Evolutionary conservation across 768 basidiomycete species (phyloP).

Genomic region (Gymnopilus junonius): DNA sequence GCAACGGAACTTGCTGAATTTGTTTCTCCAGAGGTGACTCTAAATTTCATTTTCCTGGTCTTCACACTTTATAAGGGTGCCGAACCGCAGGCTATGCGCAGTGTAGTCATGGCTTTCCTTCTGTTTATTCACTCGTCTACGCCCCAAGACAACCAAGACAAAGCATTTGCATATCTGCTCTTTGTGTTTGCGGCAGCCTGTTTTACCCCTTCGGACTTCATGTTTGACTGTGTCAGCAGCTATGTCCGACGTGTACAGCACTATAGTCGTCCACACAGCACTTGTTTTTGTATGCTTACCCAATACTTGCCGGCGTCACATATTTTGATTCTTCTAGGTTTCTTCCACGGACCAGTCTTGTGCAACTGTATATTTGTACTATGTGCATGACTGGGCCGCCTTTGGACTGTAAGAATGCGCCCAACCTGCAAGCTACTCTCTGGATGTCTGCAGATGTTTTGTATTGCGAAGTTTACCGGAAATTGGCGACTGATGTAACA

Average conservation of each 20-base stretch:
- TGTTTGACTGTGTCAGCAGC: background rate
- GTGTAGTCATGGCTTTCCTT: background rate
- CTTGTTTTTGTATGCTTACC: background rate
- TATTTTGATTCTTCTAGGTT: background rate
- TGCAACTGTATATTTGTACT: no score
- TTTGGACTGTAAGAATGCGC: no score
- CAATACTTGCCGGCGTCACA: background rate
- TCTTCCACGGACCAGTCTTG: no score
- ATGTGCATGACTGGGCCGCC: no score
- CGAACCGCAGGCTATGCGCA: background rate
- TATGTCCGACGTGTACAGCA: background rate
- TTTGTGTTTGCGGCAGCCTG: background rate
- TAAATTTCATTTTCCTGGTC: background rate
- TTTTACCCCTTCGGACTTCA: background rate
- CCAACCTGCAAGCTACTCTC: no score
- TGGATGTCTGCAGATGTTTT: background rate
- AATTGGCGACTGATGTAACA: background rate
- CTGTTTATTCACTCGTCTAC: background rate
- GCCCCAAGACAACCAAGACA: background rate
- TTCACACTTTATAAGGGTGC: no score
- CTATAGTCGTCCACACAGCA: background rate
- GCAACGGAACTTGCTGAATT: no score
- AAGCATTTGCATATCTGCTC: background rate
- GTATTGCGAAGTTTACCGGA: background rate
- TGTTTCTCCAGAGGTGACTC: no score